phyloP scores from a whole-genome alignment of 371 early-diverging fungal genomes.

The Actinomucor elegans region DNA sequence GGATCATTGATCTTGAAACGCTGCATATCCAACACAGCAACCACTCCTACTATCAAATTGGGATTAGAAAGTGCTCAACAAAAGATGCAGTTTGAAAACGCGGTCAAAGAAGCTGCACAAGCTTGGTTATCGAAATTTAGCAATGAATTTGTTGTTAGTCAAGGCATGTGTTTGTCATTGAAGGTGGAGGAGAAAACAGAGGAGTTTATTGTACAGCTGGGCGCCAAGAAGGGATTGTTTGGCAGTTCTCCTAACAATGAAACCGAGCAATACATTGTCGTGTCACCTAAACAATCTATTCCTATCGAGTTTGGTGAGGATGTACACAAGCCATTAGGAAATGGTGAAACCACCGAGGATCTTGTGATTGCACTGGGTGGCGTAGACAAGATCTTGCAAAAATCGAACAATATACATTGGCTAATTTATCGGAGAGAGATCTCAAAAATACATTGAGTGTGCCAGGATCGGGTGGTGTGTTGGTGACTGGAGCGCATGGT shows the following conservation, averaged over 20 bases:
- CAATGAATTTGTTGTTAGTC: slow-evolving; percentile 23
- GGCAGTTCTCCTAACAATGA: slow-evolving; percentile 11
- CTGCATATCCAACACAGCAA: slow-evolving; percentile 7
- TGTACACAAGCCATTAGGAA: slow-evolving; percentile 15
- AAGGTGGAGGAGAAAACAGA: slow-evolving; percentile 2
- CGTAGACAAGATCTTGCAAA: slow-evolving; percentile 40
- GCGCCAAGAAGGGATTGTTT: slow-evolving; percentile 36
- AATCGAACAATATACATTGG: slow-evolving; percentile 54
- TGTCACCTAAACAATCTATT: slow-evolving; percentile 22
- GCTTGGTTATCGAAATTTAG: slow-evolving; percentile 18
- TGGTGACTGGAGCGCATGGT: slow-evolving; percentile 85
- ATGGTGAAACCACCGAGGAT: slow-evolving; percentile 1
- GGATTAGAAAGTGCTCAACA: slow-evolving; percentile 37
- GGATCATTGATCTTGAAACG: slow-evolving; percentile 34
- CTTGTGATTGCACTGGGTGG: slow-evolving; percentile 42
- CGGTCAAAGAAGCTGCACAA: slow-evolving; percentile 24
- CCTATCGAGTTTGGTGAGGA: slow-evolving; percentile 53
- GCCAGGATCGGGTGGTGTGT: slow-evolving; percentile 69
- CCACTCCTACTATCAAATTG: slow-evolving; percentile 29
- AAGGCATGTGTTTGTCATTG: slow-evolving; percentile 22
- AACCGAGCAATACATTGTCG: slow-evolving; percentile 36
- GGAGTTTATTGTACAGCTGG: slow-evolving; percentile 31
- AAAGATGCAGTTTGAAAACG: slow-evolving; percentile 24
- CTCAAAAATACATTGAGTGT: slow-evolving; percentile 52
- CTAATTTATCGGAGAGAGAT: slow-evolving; percentile 50